Conservation (phyloP, 352 stramenopile genomes). For the Pythium monospermum region DNA sequence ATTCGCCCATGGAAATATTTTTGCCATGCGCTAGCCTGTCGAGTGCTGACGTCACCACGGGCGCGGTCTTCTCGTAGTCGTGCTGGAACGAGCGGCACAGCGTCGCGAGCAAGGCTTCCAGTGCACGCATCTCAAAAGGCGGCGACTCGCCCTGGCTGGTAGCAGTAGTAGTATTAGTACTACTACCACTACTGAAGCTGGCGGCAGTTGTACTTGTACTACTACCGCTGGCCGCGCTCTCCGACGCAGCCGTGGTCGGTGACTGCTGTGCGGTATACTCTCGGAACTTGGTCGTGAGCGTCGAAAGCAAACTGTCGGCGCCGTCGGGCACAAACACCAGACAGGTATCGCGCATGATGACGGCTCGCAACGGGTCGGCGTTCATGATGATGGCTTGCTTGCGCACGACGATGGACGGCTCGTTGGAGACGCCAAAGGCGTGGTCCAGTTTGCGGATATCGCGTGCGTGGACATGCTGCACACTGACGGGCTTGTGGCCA, state of each 20-base stretch:
- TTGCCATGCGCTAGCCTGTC: constrained; percentile 40
- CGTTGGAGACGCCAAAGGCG: constrained; percentile 53
- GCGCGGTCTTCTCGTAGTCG: constrained; percentile 36
- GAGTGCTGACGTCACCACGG: constrained; percentile 34
- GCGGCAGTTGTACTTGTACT: no score
- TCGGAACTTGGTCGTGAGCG: constrained; percentile 46
- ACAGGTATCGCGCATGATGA: constrained; percentile 58
- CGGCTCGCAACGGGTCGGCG: constrained; percentile 50
- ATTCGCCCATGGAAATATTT: constrained; percentile 33
- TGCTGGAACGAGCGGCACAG: constrained; percentile 40
- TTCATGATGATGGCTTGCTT: constrained; percentile 72
- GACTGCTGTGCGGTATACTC: constrained; percentile 34
- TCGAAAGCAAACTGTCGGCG: constrained; percentile 39
- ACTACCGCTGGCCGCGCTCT: no score
- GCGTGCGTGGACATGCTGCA: constrained; percentile 51
- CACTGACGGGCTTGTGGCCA: no score
- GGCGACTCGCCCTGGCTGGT: no score
- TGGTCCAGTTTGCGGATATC: constrained; percentile 66
- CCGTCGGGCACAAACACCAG: constrained; percentile 52
- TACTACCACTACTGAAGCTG: no score
- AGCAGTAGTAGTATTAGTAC: no score
- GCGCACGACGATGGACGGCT: constrained; percentile 56
- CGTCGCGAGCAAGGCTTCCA: constrained; percentile 36
- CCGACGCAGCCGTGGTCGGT: constrained; percentile 46
- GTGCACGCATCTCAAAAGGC: constrained; percentile 1